These are phyloP conservation scores for Pythium oligandrum DNA, from an alignment of 352 stramenopile genomes.

Conservation along the genomic window DNA sequence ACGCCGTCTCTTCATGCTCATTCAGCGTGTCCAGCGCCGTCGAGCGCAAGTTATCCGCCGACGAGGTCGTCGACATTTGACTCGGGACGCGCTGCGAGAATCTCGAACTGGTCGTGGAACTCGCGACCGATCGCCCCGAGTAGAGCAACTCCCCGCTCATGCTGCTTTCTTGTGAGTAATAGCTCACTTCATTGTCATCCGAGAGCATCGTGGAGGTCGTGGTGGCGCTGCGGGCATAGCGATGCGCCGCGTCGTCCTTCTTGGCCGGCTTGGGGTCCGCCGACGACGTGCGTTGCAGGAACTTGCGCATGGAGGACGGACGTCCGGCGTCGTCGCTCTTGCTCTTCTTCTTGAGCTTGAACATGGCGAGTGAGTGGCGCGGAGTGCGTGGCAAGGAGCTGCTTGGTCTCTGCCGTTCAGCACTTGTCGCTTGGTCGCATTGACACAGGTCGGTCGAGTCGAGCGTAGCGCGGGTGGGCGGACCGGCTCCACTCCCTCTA, in stretches of 20 bases:
- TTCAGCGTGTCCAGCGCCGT: conserved; percentile 48
- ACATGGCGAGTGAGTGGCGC: conserved; percentile 23
- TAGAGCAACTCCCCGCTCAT: too few species aligned
- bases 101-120: too few species aligned
- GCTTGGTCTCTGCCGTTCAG: too few species aligned
- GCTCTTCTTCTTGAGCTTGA: conserved; percentile 55
- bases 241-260: neutral
- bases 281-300: conserved; percentile 17
- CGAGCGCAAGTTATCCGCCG: conserved; percentile 40
- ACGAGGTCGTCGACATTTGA: conserved; percentile 16
- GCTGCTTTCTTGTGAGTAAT: conserved; percentile 23
- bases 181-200: conserved; percentile 71
- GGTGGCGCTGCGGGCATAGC: conserved; percentile 16
- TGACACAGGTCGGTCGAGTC: neutral
- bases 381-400: too few species aligned
- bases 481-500: too few species aligned
- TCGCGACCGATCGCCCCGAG: too few species aligned
- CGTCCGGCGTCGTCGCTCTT: conserved; percentile 32
- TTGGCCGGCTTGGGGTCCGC: conserved; percentile 11
- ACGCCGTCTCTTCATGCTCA: conserved; percentile 34
- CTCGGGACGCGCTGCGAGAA: too few species aligned
- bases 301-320: conserved; percentile 4
- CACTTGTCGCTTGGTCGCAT: conserved; percentile 1
- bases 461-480: neutral
- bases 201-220: conserved; percentile 30